phyloP scores from a whole-genome alignment of 2,329 filamentous ascomycete species.

The Paraconiothyrium sp. region DNA sequence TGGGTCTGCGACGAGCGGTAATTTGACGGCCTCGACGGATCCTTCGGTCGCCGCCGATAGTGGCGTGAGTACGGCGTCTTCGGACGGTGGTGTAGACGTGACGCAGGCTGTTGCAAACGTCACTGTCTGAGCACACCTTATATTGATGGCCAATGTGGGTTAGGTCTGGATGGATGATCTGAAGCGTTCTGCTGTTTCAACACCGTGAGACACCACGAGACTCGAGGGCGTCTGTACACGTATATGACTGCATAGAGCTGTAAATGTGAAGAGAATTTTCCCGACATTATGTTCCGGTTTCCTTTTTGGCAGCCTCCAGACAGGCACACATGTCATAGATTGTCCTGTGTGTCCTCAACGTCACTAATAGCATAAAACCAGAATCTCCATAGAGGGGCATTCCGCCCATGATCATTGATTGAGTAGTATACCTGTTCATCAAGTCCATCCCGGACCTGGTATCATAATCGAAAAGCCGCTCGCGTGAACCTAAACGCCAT shows the following conservation, averaged over 20 bases:
- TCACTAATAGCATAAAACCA: background rate
- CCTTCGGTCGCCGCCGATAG: slow-evolving; percentile 10
- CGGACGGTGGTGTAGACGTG: slow-evolving; percentile 7
- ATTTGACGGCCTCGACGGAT: slow-evolving; percentile 13
- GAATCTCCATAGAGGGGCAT: background rate
- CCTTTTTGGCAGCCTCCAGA: too few relatives aligned
- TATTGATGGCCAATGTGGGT: too few relatives aligned
- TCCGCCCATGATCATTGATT: background rate
- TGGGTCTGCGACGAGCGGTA: slow-evolving; percentile 20
- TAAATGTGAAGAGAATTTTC: background rate
- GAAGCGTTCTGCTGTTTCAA: too few relatives aligned
- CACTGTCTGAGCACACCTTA: background rate
- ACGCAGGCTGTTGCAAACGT: background rate
- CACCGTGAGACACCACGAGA: too few relatives aligned
- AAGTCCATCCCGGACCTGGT: background rate
- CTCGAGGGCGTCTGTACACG: background rate
- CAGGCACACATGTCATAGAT: background rate
- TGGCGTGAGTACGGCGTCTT: slow-evolving; percentile 18
- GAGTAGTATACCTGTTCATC: background rate
- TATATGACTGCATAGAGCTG: background rate
- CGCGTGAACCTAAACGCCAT: background rate
- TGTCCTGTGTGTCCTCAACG: too few relatives aligned
- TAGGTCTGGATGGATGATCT: too few relatives aligned
- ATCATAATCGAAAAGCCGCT: background rate
- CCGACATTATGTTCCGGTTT: too few relatives aligned